Base-by-base conservation (phyloP, 345 rosid species). In the Cardamine occulta region DNA sequence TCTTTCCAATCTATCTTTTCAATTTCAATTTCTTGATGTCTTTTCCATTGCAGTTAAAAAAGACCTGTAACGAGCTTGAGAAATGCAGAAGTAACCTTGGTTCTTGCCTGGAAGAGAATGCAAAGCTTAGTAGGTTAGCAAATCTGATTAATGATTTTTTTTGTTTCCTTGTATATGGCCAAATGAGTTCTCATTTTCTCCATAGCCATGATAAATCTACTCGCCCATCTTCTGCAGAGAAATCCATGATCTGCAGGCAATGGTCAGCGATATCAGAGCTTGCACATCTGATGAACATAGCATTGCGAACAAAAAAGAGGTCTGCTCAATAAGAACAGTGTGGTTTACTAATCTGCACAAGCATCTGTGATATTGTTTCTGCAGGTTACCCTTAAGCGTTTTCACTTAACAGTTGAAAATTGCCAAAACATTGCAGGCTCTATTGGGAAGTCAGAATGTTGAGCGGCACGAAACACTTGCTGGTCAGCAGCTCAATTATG, bases 41-140 rank as follows among this genome's bases (percentile, higher is more conserved):
- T 49, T 77, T 60, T 68, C 71, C 61, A 11, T 80, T 72, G 48
- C 89, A 91, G 93, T 77, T 91, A 80, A 79, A 84, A 78, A 87
- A 71, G 59, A 84, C 93, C 49, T 70, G 65, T 39, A 70, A 64
- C 61, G 91, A 94, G 82, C 81, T 89, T 67, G 95, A 91, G 74
- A 86, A 85, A 70, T 88, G 97, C 86, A 86, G 84, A 73, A 18
- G n/a, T 68, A 86, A 84, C 53, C 86, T 91, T 53, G 85, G 68
- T 66, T 82, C 87, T 81, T 94, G 93, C 84, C 71, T 91, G 32
- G 89, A 90, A 77, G 95, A 94, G 63, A 94, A 94, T 81, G 85
- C 84, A 70, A 87, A 85, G 73, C 89, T 94, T 66, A 79, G 79
- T 15, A 84, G 95, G 96, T 91, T 55, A 82, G 89, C 29, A 63